Evolutionary conservation across 371 early-diverging fungal genomes (phyloP), one percentile per base, ranked within the genome.

Genomic region (Mortierella sp.): DNA sequence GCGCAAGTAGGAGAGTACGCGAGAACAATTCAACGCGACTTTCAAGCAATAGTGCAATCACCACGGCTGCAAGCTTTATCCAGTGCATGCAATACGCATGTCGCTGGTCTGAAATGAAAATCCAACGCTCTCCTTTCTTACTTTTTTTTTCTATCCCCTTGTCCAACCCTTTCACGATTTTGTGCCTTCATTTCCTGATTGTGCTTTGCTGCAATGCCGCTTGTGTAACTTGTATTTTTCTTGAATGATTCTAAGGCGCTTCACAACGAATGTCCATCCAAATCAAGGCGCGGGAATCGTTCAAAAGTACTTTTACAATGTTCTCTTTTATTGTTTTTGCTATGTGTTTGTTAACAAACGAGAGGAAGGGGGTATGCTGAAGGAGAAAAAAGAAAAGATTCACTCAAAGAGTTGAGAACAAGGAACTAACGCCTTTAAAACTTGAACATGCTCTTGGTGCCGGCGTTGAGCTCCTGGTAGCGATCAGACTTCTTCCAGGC

Each of bases 361-460:
- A 26, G 28, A 40, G 50, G 13, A 16, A 50, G 61, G 31, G 61
- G 61, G 61, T 61, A 61, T 61, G 61, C 5, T 16, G 9, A 28
- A 61, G 5, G 19, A 61, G 61, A 19, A 61, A 61, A 34, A 34
- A 37, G 24, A 40, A 24, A 3, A 24, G 24, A 9, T 21, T 34
- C 34, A 9, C 34, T 61, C 34, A 34, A 21, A 2, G 21, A 21
- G 6, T 24, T 10, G 34, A 40, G 10, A 21, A 24, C 10, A 24
- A 4, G 16, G 11, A n/a, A n/a, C 13, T 3, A 6, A 28, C 24
- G 24, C 24, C 21, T 67, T 61, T 73, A 28, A 40, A 78, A 71
- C 78, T 78, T 83, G 76, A 80, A 77, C 26, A 69, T 14, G 34
- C 3, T 31, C 37, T 50, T 46, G 54, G 86, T 78, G 24, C 37